Evolutionary conservation across 257 asterid genomes (phyloP), one percentile per base, ranked within the genome.

Genomic region (Nicotiana benthamiana): DNA sequence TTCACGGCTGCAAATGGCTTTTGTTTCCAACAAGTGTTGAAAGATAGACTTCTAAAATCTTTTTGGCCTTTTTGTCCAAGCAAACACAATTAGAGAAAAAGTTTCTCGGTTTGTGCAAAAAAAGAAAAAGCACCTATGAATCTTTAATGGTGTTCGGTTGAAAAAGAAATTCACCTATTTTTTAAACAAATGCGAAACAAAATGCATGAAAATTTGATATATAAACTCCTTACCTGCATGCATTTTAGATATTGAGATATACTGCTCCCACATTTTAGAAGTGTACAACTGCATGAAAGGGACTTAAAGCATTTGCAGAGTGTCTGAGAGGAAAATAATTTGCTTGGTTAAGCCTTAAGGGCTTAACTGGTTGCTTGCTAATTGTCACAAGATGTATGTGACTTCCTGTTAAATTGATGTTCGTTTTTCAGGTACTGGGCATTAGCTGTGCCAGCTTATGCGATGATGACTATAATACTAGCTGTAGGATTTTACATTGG

Each of bases 371-470:
- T 22, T 46, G 0, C 77, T 2, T 12, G 1, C 59, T 40, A 22
- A 22, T 40, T 20, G 59, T 70, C 57, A 43, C 59, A 22, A 5
- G 56, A 70, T 22, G 13, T 22, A 70, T 43, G 48, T 6, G 7
- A 12, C 59, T 20, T 70, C 59, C 36, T 70, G 77, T 46, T 70
- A 43, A 40, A 43, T 70, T 24, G 59, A 20, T 70, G 3, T 70
- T 70, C 22, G 3, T 70, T 70, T 81, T 82, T 75, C 95, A 95
- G 97, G 88, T 90, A 90, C 75, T 93, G 97, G 98, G 97, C 98
- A 80, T 80, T 93, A 92, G 96, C 93, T 61, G 90, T 87, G 83
- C 99, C 98, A 32, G 89, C 97, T 32, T 93, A 87, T 86, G 74
- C 75, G 43, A 90, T 89, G 89, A 90, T 92, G 83, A 87, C 95